A percentile compares a stretch with the other conserved stretches of the same genome.
phyloP scores from a whole-genome alignment of 2,329 filamentous ascomycete genomes.

The Arthrobotrys sinensis region DNA sequence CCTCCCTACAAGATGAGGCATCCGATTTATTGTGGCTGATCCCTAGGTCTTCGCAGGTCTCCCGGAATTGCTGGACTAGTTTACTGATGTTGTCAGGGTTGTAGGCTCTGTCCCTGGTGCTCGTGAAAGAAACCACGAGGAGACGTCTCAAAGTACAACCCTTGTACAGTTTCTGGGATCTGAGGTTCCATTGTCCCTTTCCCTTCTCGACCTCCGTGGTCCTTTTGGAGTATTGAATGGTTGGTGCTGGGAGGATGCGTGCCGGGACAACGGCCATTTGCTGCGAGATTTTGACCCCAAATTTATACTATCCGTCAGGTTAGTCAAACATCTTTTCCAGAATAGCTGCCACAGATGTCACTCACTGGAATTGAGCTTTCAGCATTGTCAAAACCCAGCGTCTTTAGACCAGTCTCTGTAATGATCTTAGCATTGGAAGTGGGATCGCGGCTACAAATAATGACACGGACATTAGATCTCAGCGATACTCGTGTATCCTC shows the following conservation, averaged over 20 bases:
- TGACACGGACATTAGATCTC: neutral
- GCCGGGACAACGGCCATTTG: slow-evolving; percentile 41
- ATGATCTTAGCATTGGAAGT: slow-evolving; percentile 38
- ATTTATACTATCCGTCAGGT: slow-evolving; percentile 37
- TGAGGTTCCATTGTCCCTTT: slow-evolving; percentile 42
- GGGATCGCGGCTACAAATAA: slow-evolving; percentile 31
- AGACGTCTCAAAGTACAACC: slow-evolving; percentile 21
- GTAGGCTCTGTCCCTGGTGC: neutral
- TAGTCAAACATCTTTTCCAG: neutral
- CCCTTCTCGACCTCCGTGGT: slow-evolving; percentile 20
- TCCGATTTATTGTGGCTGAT: slow-evolving; percentile 4
- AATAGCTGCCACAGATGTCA: neutral
- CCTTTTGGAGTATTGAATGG: slow-evolving; percentile 27
- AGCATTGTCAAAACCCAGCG: slow-evolving; percentile 8
- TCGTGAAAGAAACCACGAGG: slow-evolving; percentile 16
- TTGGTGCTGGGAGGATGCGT: slow-evolving; percentile 34
- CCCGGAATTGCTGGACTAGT: slow-evolving; percentile 33
- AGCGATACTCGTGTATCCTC: neutral
- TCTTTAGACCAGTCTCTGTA: slow-evolving; percentile 27
- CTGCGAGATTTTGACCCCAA: slow-evolving; percentile 34
- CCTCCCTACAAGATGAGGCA: neutral
- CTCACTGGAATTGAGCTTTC: slow-evolving; percentile 31
- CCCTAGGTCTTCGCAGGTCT: slow-evolving; percentile 27
- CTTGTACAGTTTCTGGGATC: slow-evolving; percentile 14
- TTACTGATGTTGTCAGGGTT: neutral